Evolutionary conservation across 495 filamentous ascomycete genomes (phyloP), one percentile per base, ranked within the genome.

Genomic region (Sabuloglossum arenarium): DNA sequence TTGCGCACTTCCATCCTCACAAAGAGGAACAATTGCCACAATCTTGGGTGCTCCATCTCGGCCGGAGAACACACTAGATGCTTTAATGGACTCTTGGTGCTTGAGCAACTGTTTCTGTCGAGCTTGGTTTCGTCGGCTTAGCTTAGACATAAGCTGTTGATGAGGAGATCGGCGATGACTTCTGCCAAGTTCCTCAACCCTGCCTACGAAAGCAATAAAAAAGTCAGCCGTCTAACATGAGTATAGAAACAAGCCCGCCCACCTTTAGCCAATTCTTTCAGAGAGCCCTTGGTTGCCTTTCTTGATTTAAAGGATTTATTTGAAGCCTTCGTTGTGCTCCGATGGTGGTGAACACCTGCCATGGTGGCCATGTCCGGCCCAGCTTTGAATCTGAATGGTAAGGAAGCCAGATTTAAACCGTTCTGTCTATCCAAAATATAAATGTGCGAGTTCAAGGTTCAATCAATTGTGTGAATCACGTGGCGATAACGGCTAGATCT

Each of bases 81-180:
- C 81, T 46, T 80, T 82, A 50, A 78, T 70, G 62, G 87, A 81
- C 61, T 91, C 85, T 58, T 79, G 79, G 57, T 88, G 80, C 69
- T 96, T 95, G 60, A 76, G 69, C 59, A 78, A 74, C 60, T 88
- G 84, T 64, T 79, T 78, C 71, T 98, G 91, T 62, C 87, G 87
- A 49, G 85, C 84, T 71, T 90, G 86, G 68, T 98, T 95, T 63
- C 85, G 78, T 32, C 91, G 83, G 69, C 94, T 87, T 67, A 98
- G 72, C 70, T 95, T 98, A 34, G 89, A 94, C 86, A 94, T 93
- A 66, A 94, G 75, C 70, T 94, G 86, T 65, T 97, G 93, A 67
- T 96, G 87, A 58, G 84, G 84, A 43, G 89, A 94, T 69, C 86
- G 93, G 58, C 90, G 81, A 59, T 71, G 72, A 37, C 80, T 77